These are phyloP conservation scores for Lachnellula arida DNA, from an alignment of 2,329 filamentous ascomycete species.

Conservation along the genomic window DNA sequence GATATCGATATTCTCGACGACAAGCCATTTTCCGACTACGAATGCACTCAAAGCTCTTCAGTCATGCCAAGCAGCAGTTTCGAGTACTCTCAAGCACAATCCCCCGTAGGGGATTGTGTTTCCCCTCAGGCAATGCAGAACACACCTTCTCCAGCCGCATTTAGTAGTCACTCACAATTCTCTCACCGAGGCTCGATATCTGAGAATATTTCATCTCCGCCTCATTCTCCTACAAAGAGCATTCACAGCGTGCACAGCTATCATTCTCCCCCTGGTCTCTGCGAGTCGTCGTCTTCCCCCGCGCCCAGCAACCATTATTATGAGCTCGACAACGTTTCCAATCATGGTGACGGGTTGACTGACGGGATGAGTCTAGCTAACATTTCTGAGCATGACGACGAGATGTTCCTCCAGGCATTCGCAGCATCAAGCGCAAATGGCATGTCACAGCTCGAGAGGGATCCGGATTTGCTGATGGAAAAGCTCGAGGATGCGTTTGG, in stretches of 20 bases:
- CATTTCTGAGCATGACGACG: slow-evolving; percentile 28
- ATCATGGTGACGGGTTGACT: slow-evolving; percentile 20
- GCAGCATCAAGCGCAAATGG: slow-evolving; percentile 18
- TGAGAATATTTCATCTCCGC: slow-evolving; percentile 32
- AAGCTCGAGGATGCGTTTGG: slow-evolving; percentile 31
- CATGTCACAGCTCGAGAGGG: slow-evolving; percentile 27
- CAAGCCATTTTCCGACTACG: slow-evolving; percentile 33
- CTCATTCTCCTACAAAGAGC: slow-evolving; percentile 48
- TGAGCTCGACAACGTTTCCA: slow-evolving; percentile 23
- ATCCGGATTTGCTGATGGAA: slow-evolving; percentile 28
- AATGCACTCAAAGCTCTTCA: slow-evolving; percentile 33
- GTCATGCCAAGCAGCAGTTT: slow-evolving; percentile 36
- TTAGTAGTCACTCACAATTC: slow-evolving; percentile 21
- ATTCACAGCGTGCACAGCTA: slow-evolving; percentile 40
- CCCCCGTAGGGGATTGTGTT: slow-evolving; percentile 25
- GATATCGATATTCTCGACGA: slow-evolving; percentile 40
- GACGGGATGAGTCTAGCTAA: slow-evolving; percentile 10
- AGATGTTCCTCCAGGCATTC: slow-evolving; percentile 34
- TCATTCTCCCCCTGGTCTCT: slow-evolving; percentile 56
- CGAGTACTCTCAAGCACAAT: slow-evolving; percentile 30
- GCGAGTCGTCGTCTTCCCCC: slow-evolving; percentile 55
- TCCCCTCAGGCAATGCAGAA: slow-evolving; percentile 30
- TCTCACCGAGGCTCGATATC: slow-evolving; percentile 22
- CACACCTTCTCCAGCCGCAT: slow-evolving; percentile 25
- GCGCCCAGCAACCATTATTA: slow-evolving; percentile 31